These are phyloP conservation scores for Crepidotus variabilis DNA, from an alignment of 768 basidiomycete species.

Conservation along the genomic window DNA sequence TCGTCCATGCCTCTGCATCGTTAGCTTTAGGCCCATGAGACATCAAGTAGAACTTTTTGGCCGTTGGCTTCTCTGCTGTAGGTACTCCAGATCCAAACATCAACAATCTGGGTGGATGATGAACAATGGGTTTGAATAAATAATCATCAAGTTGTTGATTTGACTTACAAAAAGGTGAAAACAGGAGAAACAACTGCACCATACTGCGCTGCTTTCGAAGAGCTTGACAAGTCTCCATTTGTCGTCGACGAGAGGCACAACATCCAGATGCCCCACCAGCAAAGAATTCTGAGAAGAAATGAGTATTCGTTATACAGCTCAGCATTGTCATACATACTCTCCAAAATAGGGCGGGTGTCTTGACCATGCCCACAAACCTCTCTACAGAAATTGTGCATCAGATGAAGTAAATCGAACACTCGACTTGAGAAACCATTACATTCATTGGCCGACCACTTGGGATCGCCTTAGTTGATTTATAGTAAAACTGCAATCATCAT, in stretches of 20 bases:
- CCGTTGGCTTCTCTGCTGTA: slow-evolving; percentile 64
- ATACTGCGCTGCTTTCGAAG: slow-evolving; percentile 52
- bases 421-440: slow-evolving; percentile 22
- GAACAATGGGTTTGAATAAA: neutral
- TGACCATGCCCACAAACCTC: slow-evolving; percentile 52
- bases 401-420: neutral
- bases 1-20: slow-evolving; percentile 38
- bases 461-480: slow-evolving; percentile 44
- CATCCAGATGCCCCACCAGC: slow-evolving; percentile 68
- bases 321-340: slow-evolving; percentile 40
- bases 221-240: slow-evolving; percentile 35
- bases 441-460: slow-evolving; percentile 47
- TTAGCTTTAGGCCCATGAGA: slow-evolving; percentile 35
- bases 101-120: slow-evolving; percentile 35
- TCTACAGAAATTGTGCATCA: slow-evolving; percentile 21
- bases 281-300: slow-evolving; percentile 39
- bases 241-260: slow-evolving; percentile 56
- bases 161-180: slow-evolving; percentile 56
- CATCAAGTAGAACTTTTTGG: slow-evolving; percentile 54
- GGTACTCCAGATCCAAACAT: slow-evolving; percentile 72
- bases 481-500: slow-evolving; percentile 35
- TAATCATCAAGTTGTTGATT: neutral
- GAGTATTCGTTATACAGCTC: neutral
- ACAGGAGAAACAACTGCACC: slow-evolving; percentile 59
- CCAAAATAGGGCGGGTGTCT: slow-evolving; percentile 73